Conservation (phyloP, 2,329 filamentous ascomycete genomes). For the Colletotrichum nymphaeae region DNA sequence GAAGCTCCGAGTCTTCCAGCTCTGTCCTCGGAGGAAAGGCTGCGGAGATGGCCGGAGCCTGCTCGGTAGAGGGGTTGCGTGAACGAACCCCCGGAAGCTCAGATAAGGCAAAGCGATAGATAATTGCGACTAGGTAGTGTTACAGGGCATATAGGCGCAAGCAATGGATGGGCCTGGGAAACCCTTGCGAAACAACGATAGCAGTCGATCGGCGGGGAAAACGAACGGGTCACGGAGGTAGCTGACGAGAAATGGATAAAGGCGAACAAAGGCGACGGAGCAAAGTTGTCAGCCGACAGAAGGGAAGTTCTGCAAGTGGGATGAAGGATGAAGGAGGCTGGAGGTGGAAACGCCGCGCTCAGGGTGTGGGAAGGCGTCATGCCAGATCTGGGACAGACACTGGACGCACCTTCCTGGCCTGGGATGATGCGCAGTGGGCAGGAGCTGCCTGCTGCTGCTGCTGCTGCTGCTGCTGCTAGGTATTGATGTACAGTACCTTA, state of each 20-base stretch:
- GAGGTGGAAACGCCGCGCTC: not conserved
- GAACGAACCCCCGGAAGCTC: not conserved
- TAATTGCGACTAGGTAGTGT: not conserved
- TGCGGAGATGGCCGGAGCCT: not conserved
- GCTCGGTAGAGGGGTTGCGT: not conserved
- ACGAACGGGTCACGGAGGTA: not conserved
- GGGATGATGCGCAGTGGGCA: slow-evolving; percentile 12
- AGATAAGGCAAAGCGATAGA: not conserved
- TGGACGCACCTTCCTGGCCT: not conserved
- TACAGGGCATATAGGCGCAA: not conserved
- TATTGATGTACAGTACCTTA: not conserved
- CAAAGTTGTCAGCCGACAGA: not conserved
- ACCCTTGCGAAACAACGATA: not conserved
- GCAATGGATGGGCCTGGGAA: not conserved
- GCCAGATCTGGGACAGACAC: slow-evolving; percentile 5
- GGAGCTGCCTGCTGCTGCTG: not conserved
- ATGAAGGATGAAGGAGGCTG: slow-evolving; percentile 6
- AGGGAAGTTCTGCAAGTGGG: not conserved
- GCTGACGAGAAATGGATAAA: not conserved
- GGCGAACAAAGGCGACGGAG: too few relatives aligned
- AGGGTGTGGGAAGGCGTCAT: slow-evolving; percentile 25
- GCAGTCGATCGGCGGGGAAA: not conserved
- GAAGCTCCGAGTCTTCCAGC: not conserved
- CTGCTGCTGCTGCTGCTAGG: not conserved
- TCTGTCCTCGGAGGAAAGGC: not conserved